These are phyloP conservation scores for Hygrophorus russula DNA, from an alignment of 768 basidiomycete genomes.

Conservation along the genomic window DNA sequence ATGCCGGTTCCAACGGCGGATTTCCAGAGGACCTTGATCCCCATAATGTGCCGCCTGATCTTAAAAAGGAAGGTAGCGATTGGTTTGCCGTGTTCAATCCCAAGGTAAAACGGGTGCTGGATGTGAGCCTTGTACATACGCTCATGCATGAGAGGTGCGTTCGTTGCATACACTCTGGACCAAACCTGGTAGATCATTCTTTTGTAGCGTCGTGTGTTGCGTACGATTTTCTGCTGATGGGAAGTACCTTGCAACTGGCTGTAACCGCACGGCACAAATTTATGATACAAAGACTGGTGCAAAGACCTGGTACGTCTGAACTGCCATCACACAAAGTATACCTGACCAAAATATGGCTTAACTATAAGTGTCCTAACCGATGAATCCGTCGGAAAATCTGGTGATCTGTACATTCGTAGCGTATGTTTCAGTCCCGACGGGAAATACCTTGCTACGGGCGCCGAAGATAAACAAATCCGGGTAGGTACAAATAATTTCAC, in stretches of 20 bases:
- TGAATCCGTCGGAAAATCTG: conserved; percentile 58
- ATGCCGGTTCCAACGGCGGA: conserved; percentile 13
- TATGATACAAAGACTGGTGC: conserved; percentile 84
- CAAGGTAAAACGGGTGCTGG: conserved; percentile 56
- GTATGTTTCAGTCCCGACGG: conserved; percentile 93
- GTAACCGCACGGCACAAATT: conserved; percentile 89
- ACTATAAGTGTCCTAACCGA: conserved; percentile 58
- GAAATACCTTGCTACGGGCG: conserved; percentile 86
- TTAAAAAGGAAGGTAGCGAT: conserved; percentile 60
- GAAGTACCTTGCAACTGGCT: conserved; percentile 83
- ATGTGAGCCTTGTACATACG: conserved; percentile 70
- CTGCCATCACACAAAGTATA: conserved; percentile 9
- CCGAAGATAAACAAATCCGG: conserved; percentile 88
- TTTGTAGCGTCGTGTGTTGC: conserved; percentile 58
- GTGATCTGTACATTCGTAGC: conserved; percentile 87
- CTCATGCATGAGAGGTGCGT: conserved; percentile 70
- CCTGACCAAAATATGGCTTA: neutral
- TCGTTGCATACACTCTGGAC: conserved; percentile 13
- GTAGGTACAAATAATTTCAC: conserved; percentile 29
- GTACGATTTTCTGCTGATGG: conserved; percentile 94
- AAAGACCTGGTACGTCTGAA: conserved; percentile 62
- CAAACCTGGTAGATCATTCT: conserved; percentile 4
- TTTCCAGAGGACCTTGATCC: conserved; percentile 42
- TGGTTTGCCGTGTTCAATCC: conserved; percentile 86
- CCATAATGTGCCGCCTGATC: conserved; percentile 34